Conservation (phyloP, 345 rosid species). For the Eucalyptus sideroxylon region DNA sequence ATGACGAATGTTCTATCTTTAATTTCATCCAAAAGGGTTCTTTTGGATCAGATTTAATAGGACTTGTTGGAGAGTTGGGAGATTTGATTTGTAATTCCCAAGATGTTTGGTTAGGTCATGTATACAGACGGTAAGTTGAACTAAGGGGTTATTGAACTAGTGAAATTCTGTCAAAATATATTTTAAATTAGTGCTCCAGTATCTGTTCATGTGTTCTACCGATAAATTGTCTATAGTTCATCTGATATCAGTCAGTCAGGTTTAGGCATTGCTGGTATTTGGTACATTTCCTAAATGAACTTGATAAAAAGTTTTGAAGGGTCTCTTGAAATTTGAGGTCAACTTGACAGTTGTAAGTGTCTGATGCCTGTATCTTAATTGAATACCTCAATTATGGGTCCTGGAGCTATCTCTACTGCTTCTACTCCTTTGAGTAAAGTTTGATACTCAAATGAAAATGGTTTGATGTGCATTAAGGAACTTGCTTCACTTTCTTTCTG, state of each 20-base stretch:
- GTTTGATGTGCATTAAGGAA: background rate
- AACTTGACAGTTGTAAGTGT: background rate
- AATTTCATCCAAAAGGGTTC: background rate
- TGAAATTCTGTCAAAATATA: background rate
- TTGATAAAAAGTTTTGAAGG: background rate
- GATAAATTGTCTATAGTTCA: background rate
- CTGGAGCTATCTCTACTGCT: background rate
- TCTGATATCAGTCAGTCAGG: background rate
- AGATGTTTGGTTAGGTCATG: background rate
- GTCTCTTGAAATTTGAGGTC: background rate
- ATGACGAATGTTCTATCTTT: background rate
- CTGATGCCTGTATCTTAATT: background rate
- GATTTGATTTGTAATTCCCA: background rate
- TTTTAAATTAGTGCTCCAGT: background rate
- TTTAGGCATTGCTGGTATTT: background rate
- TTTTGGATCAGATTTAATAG: background rate
- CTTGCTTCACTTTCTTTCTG: background rate
- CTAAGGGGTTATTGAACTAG: background rate
- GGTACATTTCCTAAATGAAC: background rate
- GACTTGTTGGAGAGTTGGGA: background rate
- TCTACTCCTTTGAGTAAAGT: background rate
- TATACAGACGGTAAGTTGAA: background rate
- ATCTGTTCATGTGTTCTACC: background rate
- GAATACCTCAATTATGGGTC: background rate
- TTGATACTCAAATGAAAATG: background rate